Percentiles rank a stretch among this genome's conserved stretches.
These are phyloP conservation scores for Lolium perenne DNA, from an alignment of 176 grass and related monocot species.

Conservation along the genomic window DNA sequence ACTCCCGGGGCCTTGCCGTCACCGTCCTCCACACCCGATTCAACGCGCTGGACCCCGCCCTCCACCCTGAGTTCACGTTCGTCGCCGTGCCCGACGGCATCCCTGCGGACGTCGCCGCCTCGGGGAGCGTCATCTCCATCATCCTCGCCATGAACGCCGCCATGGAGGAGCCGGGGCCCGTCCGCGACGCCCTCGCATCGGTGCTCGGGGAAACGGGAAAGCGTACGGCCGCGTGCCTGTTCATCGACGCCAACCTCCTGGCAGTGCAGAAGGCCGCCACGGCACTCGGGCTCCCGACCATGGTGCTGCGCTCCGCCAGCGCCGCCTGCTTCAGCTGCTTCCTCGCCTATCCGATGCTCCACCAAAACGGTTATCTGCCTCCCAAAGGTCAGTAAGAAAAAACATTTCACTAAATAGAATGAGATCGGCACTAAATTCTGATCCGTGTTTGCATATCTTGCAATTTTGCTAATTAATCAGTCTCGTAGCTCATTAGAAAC, in stretches of 20 bases:
- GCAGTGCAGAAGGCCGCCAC: constrained; percentile 24
- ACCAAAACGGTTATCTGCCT: constrained; percentile 43
- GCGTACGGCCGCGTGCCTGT: neutral
- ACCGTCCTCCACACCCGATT: too few species aligned
- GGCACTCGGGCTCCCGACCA: constrained; percentile 8
- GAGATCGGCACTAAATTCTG: too few species aligned
- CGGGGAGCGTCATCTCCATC: constrained; percentile 10
- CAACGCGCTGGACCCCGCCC: too few species aligned
- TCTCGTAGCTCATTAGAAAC: too few species aligned
- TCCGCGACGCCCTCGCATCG: constrained; percentile 16
- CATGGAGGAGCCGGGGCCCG: neutral
- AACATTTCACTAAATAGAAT: too few species aligned
- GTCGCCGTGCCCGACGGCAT: neutral
- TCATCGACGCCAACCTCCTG: constrained; percentile 37
- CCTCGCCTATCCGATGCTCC: constrained; percentile 35
- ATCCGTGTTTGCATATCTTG: too few species aligned
- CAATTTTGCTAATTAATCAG: too few species aligned
- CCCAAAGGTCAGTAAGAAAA: constrained; percentile 28
- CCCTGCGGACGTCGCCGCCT: neutral
- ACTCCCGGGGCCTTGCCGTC: too few species aligned
- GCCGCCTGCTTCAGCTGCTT: constrained; percentile 24
- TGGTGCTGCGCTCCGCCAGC: constrained; percentile 42
- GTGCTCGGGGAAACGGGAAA: neutral
- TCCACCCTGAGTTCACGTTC: too few species aligned
- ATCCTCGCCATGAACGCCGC: constrained; percentile 45